phyloP scores from a whole-genome alignment of 176 grass and related monocot species.

The Oryza nivara region DNA sequence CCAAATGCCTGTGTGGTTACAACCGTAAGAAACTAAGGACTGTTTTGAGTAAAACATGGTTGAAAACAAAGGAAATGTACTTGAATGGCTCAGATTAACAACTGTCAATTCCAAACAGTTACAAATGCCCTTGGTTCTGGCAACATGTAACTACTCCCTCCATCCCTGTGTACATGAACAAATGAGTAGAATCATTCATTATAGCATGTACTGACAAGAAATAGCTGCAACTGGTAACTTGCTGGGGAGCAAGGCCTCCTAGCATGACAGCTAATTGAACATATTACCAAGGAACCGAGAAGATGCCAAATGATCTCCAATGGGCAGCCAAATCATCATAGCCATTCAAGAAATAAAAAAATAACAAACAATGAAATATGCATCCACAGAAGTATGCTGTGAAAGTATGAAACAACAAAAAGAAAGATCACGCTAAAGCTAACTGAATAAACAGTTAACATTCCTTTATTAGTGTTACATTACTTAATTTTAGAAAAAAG shows the following conservation, averaged over 20 bases:
- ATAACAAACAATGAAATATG: too few species aligned
- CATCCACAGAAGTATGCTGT: too few species aligned
- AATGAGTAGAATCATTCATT: not conserved
- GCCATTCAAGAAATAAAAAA: too few species aligned
- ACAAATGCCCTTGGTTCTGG: not conserved
- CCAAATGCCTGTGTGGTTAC: not conserved
- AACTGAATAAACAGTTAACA: too few species aligned
- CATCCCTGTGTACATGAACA: not conserved
- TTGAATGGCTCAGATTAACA: conserved; percentile 27
- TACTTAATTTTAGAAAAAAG: too few species aligned
- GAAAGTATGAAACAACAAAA: too few species aligned
- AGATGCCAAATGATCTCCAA: not conserved
- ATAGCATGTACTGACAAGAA: not conserved
- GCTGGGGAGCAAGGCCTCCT: not conserved
- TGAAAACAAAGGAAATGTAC: not conserved
- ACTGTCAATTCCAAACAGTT: not conserved
- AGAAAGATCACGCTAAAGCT: too few species aligned
- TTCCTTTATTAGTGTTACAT: too few species aligned
- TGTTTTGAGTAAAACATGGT: not conserved
- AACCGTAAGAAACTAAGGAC: not conserved
- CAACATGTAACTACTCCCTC: not conserved
- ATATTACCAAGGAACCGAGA: not conserved
- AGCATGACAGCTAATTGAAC: not conserved
- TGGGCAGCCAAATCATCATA: conserved; percentile 15
- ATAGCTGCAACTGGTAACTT: conserved; percentile 14